Conservation (phyloP, 2,329 filamentous ascomycete genomes). For the Alternaria incomplexa region DNA sequence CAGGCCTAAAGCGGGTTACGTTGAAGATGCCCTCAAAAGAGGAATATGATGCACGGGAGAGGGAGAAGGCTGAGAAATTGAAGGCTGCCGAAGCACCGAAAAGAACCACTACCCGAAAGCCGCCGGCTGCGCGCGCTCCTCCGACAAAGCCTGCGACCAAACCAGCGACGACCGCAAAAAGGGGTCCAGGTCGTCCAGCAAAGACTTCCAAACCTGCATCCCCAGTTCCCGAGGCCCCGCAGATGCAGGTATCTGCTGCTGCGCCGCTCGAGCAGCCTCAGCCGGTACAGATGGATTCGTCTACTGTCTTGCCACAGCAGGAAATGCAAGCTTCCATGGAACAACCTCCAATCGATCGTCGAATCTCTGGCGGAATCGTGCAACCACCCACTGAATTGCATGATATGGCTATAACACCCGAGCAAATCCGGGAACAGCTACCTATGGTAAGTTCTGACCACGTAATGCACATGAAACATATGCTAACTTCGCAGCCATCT, state of each 20-base stretch:
- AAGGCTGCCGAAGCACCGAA: slow-evolving; percentile 43
- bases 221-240: slow-evolving; percentile 39
- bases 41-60: slow-evolving; percentile 61
- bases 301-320: slow-evolving; percentile 12
- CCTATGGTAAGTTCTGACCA: slow-evolving; percentile 21
- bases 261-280: slow-evolving; percentile 37
- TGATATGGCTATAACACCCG: slow-evolving; percentile 41
- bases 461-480: background rate
- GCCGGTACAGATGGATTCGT: slow-evolving; percentile 25
- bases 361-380: slow-evolving; percentile 24
- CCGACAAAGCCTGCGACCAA: slow-evolving; percentile 23
- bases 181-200: slow-evolving; percentile 27
- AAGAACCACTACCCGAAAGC: slow-evolving; percentile 36
- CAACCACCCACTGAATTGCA: slow-evolving; percentile 38
- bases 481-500: slow-evolving; percentile 16
- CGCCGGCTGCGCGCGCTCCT: slow-evolving; percentile 25
- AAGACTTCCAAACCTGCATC: slow-evolving; percentile 34
- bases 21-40: slow-evolving; percentile 64
- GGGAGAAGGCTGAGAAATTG: slow-evolving; percentile 51
- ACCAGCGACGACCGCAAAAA: slow-evolving; percentile 27
- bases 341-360: slow-evolving; percentile 14
- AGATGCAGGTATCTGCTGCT: slow-evolving; percentile 26
- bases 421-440: slow-evolving; percentile 46
- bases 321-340: background rate
- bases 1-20: slow-evolving; percentile 63